Conservation (phyloP, 1,284 basidiomycete genomes). For the Cryptococcus floricola region DNA sequence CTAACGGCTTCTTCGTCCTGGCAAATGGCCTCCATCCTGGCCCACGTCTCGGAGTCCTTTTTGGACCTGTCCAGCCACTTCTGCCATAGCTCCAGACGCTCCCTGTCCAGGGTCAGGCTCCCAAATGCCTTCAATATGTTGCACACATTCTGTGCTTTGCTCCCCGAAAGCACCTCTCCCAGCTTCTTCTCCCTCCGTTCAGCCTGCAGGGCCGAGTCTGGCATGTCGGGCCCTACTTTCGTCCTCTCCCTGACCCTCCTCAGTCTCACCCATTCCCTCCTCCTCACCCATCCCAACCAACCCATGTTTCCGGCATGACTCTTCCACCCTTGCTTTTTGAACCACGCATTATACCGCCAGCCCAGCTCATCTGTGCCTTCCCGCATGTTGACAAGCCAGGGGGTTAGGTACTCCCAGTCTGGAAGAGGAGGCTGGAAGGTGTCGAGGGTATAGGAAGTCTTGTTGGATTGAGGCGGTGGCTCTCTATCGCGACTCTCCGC, state of each 20-base stretch:
- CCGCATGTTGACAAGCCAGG: constrained; percentile 50
- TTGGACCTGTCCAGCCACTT: constrained; percentile 25
- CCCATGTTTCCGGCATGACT: constrained; percentile 34
- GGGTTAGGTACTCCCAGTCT: constrained; percentile 46
- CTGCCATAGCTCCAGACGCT: constrained; percentile 34
- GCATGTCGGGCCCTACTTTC: not conserved
- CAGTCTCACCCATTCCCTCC: constrained; percentile 46
- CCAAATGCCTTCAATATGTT: constrained; percentile 23
- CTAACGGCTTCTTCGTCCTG: constrained; percentile 14
- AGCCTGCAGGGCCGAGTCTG: not conserved
- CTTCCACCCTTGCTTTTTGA: constrained; percentile 39
- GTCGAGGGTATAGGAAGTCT: constrained; percentile 43
- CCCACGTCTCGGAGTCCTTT: constrained; percentile 2
- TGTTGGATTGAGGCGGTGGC: constrained; percentile 24
- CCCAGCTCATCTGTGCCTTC: constrained; percentile 48
- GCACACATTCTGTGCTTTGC: constrained; percentile 9
- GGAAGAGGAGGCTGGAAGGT: constrained; percentile 45
- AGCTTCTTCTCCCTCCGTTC: constrained; percentile 7
- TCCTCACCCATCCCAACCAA: constrained; percentile 47
- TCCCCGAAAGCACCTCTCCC: constrained; percentile 12
- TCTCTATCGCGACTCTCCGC: not conserved
- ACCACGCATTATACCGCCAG: constrained; percentile 49
- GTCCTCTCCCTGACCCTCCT: constrained; percentile 13
- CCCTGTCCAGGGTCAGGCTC: constrained; percentile 28
- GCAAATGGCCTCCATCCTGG: not conserved